Conservation (phyloP, 176 grass and related monocot genomes). For the Phoenix roebelenii region DNA sequence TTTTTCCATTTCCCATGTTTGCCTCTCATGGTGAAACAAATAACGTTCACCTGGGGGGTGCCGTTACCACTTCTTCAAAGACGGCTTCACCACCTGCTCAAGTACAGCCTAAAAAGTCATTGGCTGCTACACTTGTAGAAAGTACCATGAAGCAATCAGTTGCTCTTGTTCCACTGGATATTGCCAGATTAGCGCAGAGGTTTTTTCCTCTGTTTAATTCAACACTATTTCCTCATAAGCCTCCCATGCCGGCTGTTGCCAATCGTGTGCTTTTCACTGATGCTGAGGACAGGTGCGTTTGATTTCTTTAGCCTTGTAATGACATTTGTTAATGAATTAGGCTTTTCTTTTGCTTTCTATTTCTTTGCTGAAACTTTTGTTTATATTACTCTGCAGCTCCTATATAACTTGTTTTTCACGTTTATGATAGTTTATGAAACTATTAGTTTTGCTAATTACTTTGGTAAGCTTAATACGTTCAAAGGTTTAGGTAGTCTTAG, state of each 20-base stretch:
- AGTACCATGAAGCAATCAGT: conserved; percentile 48
- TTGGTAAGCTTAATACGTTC: too few relatives aligned
- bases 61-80: conserved; percentile 19
- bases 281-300: conserved; percentile 72
- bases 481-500: too few relatives aligned
- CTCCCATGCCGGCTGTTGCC: conserved; percentile 54
- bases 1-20: conserved; percentile 45
- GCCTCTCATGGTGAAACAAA: conserved; percentile 20
- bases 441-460: too few relatives aligned
- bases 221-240: conserved; percentile 68
- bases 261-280: conserved; percentile 85
- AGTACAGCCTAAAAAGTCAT: conserved; percentile 60
- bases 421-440: too few relatives aligned
- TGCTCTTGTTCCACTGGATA: conserved; percentile 66
- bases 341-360: conserved; percentile 1
- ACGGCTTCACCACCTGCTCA: conserved; percentile 31
- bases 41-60: conserved; percentile 25
- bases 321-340: neutral
- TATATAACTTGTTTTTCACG: too few relatives aligned
- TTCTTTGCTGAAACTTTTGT: neutral
- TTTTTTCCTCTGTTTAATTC: conserved; percentile 59
- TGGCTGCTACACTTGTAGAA: conserved; percentile 82
- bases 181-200: conserved; percentile 59
- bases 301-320: conserved; percentile 10
- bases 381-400: neutral